Conservation (phyloP, 225 moss, liverwort and hornwort genomes). For the Physcomitrium patens region DNA sequence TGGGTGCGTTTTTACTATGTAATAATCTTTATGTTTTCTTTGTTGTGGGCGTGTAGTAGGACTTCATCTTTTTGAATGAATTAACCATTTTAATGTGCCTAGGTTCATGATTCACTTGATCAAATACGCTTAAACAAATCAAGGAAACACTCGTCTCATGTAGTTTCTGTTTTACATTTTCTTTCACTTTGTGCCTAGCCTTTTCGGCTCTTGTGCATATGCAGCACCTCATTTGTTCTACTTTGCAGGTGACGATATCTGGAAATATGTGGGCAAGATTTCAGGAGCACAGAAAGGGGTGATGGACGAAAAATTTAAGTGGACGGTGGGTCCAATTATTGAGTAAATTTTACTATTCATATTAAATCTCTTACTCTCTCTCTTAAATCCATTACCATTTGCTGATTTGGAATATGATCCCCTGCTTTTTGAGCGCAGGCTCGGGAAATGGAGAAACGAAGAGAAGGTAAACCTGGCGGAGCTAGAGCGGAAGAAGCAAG, state of each 20-base stretch:
- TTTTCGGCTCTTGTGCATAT: neutral
- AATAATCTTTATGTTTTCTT: neutral
- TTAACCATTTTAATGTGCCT: neutral
- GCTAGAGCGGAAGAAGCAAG: slow-evolving; percentile 53
- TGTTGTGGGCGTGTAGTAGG: neutral
- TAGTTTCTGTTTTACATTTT: neutral
- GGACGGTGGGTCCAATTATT: slow-evolving; percentile 57
- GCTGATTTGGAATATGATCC: neutral
- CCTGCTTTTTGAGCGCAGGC: slow-evolving; percentile 25
- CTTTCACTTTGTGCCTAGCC: neutral
- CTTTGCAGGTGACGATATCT: slow-evolving; percentile 71
- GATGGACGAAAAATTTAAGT: slow-evolving; percentile 86
- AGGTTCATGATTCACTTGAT: neutral
- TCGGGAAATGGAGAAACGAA: slow-evolving; percentile 80
- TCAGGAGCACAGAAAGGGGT: slow-evolving; percentile 73
- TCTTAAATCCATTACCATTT: neutral
- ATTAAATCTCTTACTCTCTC: neutral
- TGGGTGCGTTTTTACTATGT: slow-evolving; percentile 37
- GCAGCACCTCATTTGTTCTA: neutral
- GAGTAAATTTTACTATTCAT: neutral
- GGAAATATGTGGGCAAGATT: slow-evolving; percentile 77
- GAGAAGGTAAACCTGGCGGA: slow-evolving; percentile 67
- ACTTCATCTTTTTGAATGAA: neutral
- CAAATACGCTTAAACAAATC: neutral
- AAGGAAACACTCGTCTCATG: neutral